Evolutionary conservation across 1,284 basidiomycete species (phyloP).

Genomic region (Farysia itapuensis): DNA sequence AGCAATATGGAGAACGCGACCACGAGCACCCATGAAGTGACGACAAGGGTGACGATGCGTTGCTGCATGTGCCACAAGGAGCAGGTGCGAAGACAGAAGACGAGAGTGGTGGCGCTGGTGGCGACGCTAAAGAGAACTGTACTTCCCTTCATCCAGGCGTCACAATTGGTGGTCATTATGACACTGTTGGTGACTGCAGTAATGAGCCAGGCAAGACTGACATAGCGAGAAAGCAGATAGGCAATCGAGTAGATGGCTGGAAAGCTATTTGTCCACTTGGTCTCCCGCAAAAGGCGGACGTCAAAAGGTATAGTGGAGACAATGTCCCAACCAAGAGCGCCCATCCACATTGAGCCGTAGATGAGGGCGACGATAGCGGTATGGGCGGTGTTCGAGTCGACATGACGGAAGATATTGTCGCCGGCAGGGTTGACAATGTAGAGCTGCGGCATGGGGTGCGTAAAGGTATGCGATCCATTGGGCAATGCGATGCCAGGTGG

Average conservation of each 20-base stretch:
- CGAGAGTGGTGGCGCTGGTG: slow-evolving; percentile 43
- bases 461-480: slow-evolving; percentile 1
- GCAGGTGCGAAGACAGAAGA: slow-evolving; percentile 46
- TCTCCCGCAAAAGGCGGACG: slow-evolving; percentile 34
- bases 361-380: slow-evolving; percentile 38
- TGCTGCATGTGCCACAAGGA: slow-evolving; percentile 45
- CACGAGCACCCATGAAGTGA: slow-evolving; percentile 36
- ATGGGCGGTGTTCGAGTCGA: slow-evolving; percentile 22
- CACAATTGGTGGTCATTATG: slow-evolving; percentile 30
- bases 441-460: slow-evolving; percentile 18
- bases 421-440: slow-evolving; percentile 31
- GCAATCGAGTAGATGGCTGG: slow-evolving; percentile 43
- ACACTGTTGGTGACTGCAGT: slow-evolving; percentile 38
- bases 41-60: slow-evolving; percentile 29
- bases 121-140: slow-evolving; percentile 37
- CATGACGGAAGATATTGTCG: slow-evolving; percentile 40
- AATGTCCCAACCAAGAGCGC: slow-evolving; percentile 51
- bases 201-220: slow-evolving; percentile 42
- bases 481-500: background rate
- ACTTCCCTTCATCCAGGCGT: slow-evolving; percentile 26
- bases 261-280: slow-evolving; percentile 36
- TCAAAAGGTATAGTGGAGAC: slow-evolving; percentile 43
- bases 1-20: slow-evolving; percentile 33
- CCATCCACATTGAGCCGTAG: slow-evolving; percentile 50
- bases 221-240: slow-evolving; percentile 43